Base-by-base conservation (phyloP, 306 rosid species). In the Trichosanthes truncata region DNA sequence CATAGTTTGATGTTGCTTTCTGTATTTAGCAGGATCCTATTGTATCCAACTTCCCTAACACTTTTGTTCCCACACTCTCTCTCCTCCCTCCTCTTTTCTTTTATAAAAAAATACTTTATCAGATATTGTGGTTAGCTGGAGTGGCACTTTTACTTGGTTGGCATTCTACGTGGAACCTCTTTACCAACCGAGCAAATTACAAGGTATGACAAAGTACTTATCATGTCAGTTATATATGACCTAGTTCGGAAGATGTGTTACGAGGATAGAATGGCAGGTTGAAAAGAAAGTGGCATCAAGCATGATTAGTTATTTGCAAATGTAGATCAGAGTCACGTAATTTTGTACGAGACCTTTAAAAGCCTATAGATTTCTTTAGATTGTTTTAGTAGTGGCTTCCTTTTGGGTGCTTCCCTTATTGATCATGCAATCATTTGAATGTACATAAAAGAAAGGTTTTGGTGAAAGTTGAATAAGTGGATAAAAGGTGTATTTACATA, bases 111-210 rank as follows among this genome's bases (percentile, higher is more conserved):
- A 18, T 52, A 46, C 5, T 9, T 46, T 41, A 26, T 80, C 88
- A 94, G 97, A 86, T 94, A 43, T 89, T 92, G 78, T 94, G 91
- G 95, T 82, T 92, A 86, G 78, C 87, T 69, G 98, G 97, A 31
- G 92, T 92, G 43, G 90, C 87, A 74, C 84, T 92, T 83, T 88
- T 94, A 78, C 98, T 94, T 80, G 98, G 98, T 29, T 94, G 92
- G 97, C 85, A 72, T 55, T 89, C 97, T 71, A 88, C 82, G 3
- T 90, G 84, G 91, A 84, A 83, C 29, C 89, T 94, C 80, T 92
- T 94, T 84, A 89, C 91, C 26, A 92, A 62, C 81, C 86, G 83
- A 87, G 89, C 87, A 79, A 89, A 94, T 85, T 84, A 80, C 73
- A 94, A 91, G 97, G 98, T 90, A 92, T 69, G 21, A 48, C 9